Percentiles rank a stretch among this genome's conserved stretches.
Evolutionary conservation across 345 rosid genomes (phyloP).

Genomic region (Raphanus sativus): DNA sequence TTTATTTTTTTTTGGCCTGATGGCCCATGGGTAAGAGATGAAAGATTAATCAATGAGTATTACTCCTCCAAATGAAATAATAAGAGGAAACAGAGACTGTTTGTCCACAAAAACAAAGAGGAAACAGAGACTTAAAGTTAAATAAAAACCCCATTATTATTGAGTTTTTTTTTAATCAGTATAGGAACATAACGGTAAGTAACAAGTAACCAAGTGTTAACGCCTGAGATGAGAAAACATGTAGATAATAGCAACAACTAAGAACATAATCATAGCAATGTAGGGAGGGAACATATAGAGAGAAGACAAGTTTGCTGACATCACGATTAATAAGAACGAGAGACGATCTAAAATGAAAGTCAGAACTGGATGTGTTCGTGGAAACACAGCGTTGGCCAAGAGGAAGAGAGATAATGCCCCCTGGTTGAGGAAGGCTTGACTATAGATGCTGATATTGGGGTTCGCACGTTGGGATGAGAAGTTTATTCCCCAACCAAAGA

Average conservation of each 20-base stretch:
- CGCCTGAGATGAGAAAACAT: neutral
- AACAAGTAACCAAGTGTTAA: neutral
- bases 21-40: too few species aligned
- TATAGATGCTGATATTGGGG: neutral
- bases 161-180: too few species aligned
- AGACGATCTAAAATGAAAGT: neutral
- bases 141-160: slow-evolving; percentile 1
- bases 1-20: too few species aligned
- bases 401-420: neutral
- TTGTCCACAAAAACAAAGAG: too few species aligned
- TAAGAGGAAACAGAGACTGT: too few species aligned
- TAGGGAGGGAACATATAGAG: neutral
- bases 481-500: neutral
- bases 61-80: too few species aligned
- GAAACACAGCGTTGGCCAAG: neutral
- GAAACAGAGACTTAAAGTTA: slow-evolving; percentile 52
- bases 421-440: neutral
- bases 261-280: neutral
- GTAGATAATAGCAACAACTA: neutral
- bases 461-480: neutral
- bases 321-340: neutral
- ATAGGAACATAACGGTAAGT: too few species aligned
- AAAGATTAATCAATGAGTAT: too few species aligned
- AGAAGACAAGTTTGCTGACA: neutral
- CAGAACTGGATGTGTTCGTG: neutral